Percentiles rank a stretch among this genome's conserved stretches.
Evolutionary conservation across 176 grass and related monocot species (phyloP).

Genomic region (Paspalum notatum): DNA sequence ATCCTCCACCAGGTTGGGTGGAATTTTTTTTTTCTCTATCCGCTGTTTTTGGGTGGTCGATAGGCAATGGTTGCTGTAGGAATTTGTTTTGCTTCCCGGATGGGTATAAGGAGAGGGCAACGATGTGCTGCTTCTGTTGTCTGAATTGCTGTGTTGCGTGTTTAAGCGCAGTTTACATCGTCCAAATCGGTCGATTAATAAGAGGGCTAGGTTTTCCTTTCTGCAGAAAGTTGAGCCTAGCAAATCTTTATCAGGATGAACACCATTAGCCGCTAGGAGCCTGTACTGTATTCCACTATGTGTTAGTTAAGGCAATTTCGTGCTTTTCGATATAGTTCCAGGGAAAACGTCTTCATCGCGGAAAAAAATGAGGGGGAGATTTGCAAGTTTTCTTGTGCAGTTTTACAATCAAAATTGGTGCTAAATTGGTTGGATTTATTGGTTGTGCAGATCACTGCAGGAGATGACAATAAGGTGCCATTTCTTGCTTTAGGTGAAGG

Average conservation of each 20-base stretch:
- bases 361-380: not conserved
- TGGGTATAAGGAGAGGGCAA: constrained; percentile 1
- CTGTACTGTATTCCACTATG: not conserved
- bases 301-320: not conserved
- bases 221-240: not conserved
- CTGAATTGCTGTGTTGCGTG: not conserved
- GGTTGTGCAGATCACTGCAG: constrained; percentile 42
- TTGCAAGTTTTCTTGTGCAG: not conserved
- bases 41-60: not conserved
- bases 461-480: constrained; percentile 52
- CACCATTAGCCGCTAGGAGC: not conserved
- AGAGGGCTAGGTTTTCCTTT: not conserved
- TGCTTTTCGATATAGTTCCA: not conserved
- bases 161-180: not conserved
- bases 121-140: not conserved
- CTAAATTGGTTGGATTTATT: constrained; percentile 19
- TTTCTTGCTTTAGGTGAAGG: constrained; percentile 88
- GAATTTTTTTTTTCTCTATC: constrained; percentile 12
- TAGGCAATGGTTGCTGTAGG: not conserved
- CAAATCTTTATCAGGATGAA: not conserved
- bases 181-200: not conserved
- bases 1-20: constrained; percentile 82
- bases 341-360: not conserved
- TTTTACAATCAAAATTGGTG: not conserved
- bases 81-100: not conserved